phyloP scores from a whole-genome alignment of 2,329 filamentous ascomycete species.

The Monosporascus sp. region DNA sequence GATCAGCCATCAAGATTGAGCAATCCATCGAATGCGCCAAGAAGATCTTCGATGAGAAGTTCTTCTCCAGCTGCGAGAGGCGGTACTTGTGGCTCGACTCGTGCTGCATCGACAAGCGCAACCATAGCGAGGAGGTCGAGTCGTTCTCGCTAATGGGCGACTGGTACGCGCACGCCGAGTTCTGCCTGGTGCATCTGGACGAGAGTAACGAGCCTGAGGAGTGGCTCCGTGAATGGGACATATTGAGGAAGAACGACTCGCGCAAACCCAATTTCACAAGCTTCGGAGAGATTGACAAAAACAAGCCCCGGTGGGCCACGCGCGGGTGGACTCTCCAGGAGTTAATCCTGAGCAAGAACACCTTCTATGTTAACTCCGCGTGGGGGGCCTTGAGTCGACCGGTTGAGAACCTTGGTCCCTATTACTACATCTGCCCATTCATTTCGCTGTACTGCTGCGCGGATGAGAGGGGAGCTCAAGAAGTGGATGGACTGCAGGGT shows the following conservation, averaged over 20 bases:
- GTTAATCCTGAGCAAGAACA: conserved; percentile 28
- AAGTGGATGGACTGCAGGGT: too few relatives aligned
- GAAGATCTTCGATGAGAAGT: conserved; percentile 20
- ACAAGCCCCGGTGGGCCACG: conserved; percentile 22
- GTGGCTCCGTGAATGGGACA: conserved; percentile 16
- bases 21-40: conserved; percentile 17
- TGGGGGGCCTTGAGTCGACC: conserved; percentile 23
- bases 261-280: conserved; percentile 11
- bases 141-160: conserved; percentile 20
- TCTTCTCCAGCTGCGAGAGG: conserved; percentile 19
- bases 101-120: conserved; percentile 27
- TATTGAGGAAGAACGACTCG: conserved; percentile 7
- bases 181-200: conserved; percentile 26
- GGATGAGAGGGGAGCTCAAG: too few relatives aligned
- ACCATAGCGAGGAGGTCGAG: conserved; percentile 23
- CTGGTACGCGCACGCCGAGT: conserved; percentile 27
- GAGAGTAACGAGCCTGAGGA: conserved; percentile 13
- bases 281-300: conserved; percentile 12
- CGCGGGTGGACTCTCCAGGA: conserved; percentile 29
- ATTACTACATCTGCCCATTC: conserved; percentile 26
- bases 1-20: conserved; percentile 23
- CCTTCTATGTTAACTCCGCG: conserved; percentile 27
- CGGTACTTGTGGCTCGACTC: conserved; percentile 29
- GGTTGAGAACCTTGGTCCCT: conserved; percentile 24
- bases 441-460: not conserved